Base-by-base conservation (phyloP, 2,329 filamentous ascomycete genomes). In the Nemania sp. region DNA sequence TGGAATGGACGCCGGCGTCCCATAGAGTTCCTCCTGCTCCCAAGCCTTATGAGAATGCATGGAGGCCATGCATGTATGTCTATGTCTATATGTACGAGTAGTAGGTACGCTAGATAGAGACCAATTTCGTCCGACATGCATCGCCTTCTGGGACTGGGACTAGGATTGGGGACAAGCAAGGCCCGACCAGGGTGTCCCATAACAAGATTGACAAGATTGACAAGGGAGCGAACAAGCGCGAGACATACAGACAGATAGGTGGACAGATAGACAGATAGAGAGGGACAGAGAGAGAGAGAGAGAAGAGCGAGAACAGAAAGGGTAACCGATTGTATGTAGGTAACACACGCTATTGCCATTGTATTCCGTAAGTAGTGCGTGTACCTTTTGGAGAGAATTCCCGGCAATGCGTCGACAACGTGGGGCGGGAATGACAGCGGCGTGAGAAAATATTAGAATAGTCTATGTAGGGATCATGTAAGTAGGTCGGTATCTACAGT, bases 31-130 rank as follows among this genome's bases (percentile, higher is more conserved):
- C 51, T 55, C 61, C n/a, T 54, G 29, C 59, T 66, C 59, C 65
- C 66, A 71, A 75, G 74, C 75, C 74, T 74, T 76, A 76, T 72
- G 72, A 70, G 71, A 61, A 73, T 62, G 58, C 53, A 62, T 27
- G 54, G 32, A 62, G 51, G 32, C 32, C 4, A 62, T 62, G 73
- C 70, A 61, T 11, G 56, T 18, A 61, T 51, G 53, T 51, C 55
- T 29, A 58, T 38, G 29, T 32, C 29, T 32, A 8, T 32, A 65
- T 52, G 65, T 66, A 68, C 55, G 61, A 60, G 61, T n/a, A n/a
- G n/a, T n/a, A n/a, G n/a, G n/a, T 67, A 70, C 64, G 8, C 29
- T 32, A 32, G 29, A 32, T 32, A 32, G 68, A 61, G 61, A 62
- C 58, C 47, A 32, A 65, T 60, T 66, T 62, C 49, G 58, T 57